These are phyloP conservation scores for Amoeboaphelidium occidentale DNA, from an alignment of 371 early-diverging fungal genomes.

Conservation along the genomic window DNA sequence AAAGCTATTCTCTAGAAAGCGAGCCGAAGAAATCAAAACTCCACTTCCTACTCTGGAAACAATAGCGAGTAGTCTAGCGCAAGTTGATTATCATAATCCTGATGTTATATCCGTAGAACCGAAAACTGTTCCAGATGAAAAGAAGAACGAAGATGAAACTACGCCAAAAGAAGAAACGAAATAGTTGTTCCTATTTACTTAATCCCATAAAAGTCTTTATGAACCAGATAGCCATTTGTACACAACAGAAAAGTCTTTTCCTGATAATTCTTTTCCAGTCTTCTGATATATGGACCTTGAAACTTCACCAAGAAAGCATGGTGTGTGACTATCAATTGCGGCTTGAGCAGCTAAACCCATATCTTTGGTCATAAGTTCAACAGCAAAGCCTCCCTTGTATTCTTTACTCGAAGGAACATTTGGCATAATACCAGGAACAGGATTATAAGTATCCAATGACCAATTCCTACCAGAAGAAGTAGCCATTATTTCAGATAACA, in stretches of 20 bases:
- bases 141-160: too few relatives aligned
- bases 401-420: slow-evolving; percentile 56
- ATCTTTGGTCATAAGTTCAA: slow-evolving; percentile 78
- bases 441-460: slow-evolving; percentile 77
- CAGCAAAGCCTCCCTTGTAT: slow-evolving; percentile 77
- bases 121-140: too few relatives aligned
- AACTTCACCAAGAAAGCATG: slow-evolving; percentile 41
- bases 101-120: too few relatives aligned
- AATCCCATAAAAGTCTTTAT: too few relatives aligned
- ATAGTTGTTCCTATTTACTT: too few relatives aligned
- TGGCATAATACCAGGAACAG: slow-evolving; percentile 56
- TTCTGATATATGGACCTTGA: slow-evolving; percentile 48
- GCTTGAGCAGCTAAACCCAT: slow-evolving; percentile 67
- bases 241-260: slow-evolving; percentile 23
- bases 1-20: too few relatives aligned
- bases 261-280: slow-evolving; percentile 15
- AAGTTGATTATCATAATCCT: too few relatives aligned
- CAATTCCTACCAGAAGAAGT: slow-evolving; percentile 61
- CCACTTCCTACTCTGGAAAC: too few relatives aligned
- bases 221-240: slow-evolving; percentile 9
- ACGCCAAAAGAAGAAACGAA: too few relatives aligned
- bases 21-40: too few relatives aligned
- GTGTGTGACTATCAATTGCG: slow-evolving; percentile 42
- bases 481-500: slow-evolving; percentile 64
- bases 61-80: too few relatives aligned